Base-by-base conservation (phyloP, 345 rosid species). In the Lepidium aucheri region DNA sequence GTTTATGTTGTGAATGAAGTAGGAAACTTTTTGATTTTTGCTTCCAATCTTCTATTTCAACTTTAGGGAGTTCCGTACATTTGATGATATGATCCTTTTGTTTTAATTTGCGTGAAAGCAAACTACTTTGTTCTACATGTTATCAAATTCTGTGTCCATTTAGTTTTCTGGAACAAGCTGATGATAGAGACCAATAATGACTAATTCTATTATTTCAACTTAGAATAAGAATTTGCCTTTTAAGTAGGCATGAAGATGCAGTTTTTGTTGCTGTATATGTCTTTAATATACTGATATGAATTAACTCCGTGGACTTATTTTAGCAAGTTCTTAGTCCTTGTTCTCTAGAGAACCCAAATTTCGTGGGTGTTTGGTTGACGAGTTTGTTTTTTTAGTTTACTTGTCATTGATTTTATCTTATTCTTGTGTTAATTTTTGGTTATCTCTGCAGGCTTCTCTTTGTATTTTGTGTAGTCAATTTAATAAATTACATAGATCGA, bases 401-500 rank as follows among this genome's bases (percentile, higher is more conserved):
- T 33, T 55, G 32, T 18, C 36, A 43, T 16, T 36, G 35, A 20
- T 39, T 67, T 65, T 15, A 6, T 46, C 49, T 34, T 3, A 11
- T 10, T 56, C 1, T 40, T 74, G 10, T 74, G 35, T 12, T 14
- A 34, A 2, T 22, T 13, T 50, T 20, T 47, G 52, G 26, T n/a
- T 51, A 0, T 67, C 7, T 63, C 58, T 81, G 79, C 90, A 94
- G 97, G 90, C 76, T 94, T 68, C 88, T 93, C 33, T 52, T 75
- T 50, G 79, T 88, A 65, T 93, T 93, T 76, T 93, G 98, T 70
- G 68, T 88, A 34, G 79, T 93, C 81, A 93, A 93, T 79, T 51
- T 90, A 78, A 63, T 93, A 42, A 93, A 85, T 58, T 93, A 93
- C 60, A 66, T 93, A 45, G 98, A 93, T 78, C 86, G 98, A 66